Evolutionary conservation across 129 eudicot genomes (phyloP), one percentile per base, ranked within the genome.

Genomic region (Flaveria bidentis): DNA sequence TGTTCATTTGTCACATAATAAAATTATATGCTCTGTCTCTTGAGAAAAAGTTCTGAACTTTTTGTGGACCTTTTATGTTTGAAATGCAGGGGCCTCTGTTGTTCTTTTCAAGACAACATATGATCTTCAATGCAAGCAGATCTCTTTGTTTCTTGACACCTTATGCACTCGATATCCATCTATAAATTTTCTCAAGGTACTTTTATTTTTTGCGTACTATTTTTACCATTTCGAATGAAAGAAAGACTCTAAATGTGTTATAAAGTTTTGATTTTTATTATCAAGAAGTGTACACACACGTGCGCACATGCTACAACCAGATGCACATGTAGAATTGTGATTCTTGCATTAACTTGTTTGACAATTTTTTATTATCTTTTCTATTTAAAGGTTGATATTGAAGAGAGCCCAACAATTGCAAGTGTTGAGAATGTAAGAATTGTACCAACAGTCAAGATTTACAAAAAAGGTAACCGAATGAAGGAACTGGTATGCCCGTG

Each of bases 401-500:
- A 85, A 82, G 96, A 88, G 70, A 87, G 84, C 84, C 89, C 91
- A 0, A 78, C 75, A 18, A 82, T 93, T 49, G 92, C 96, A 50
- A 72, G 67, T 44, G 84, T 86, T 0, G 97, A 93, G 77, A 93
- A 85, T 63, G 91, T 90, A 50, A 85, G 77, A 67, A 80, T 82
- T 16, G 92, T 86, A 20, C 97, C 98, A 12, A 93, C 92, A 52
- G 67, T 90, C 78, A 93, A 90, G 84, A 87, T 93, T 33, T 93
- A 90, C 84, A 90, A 81, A 82, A 84, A 85, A 26, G 92, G 96
- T 15, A 84, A 56, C 76, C 88, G 91, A 26, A 83, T 90, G 71
- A 90, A 90, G 82, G 97, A 93, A 75, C 79, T 90, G 86, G 84
- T 90, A 42, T 85, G 90, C 85, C 97, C 98, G 3, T 80, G 88